Evolutionary conservation across 176 grass and related monocot genomes (phyloP).

Genomic region (Phoenix roebelenii): DNA sequence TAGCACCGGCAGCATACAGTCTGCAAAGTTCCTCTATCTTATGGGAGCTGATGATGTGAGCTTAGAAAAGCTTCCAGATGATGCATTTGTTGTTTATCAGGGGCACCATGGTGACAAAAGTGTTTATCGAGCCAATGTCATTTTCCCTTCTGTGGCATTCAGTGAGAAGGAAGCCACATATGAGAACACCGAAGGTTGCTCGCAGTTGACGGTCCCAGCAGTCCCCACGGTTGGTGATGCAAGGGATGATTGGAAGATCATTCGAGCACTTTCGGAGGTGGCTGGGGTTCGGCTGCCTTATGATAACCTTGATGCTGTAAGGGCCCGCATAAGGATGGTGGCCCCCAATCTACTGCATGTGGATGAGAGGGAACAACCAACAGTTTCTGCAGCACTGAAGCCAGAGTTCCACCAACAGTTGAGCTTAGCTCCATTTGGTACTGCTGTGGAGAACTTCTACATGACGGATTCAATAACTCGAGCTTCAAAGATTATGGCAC

Average conservation of each 20-base stretch:
- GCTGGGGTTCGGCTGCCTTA: conserved; percentile 58
- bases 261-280: conserved; percentile 80
- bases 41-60: conserved; percentile 91
- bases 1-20: conserved; percentile 47
- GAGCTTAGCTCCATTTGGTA: conserved; percentile 50
- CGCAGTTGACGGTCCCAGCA: conserved; percentile 88
- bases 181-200: conserved; percentile 88
- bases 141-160: conserved; percentile 85
- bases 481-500: conserved; percentile 97
- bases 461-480: conserved; percentile 92
- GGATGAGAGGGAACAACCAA: conserved; percentile 68
- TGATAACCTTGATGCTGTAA: conserved; percentile 36
- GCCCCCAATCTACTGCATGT: conserved; percentile 66
- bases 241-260: conserved; percentile 99
- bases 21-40: conserved; percentile 84
- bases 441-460: conserved; percentile 75
- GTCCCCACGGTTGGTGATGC: conserved; percentile 92
- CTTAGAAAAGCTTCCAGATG: conserved; percentile 77
- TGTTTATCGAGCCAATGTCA: conserved; percentile 81
- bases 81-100: conserved; percentile 94
- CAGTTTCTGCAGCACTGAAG: conserved; percentile 55
- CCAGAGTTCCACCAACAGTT: conserved; percentile 45
- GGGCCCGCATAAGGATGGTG: conserved; percentile 52
- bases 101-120: conserved; percentile 94
- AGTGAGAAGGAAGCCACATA: conserved; percentile 98